A percentile compares a stretch with the other conserved stretches of the same genome.
phyloP scores from a whole-genome alignment of 2,329 filamentous ascomycete genomes.

The Fonsecaea erecta region DNA sequence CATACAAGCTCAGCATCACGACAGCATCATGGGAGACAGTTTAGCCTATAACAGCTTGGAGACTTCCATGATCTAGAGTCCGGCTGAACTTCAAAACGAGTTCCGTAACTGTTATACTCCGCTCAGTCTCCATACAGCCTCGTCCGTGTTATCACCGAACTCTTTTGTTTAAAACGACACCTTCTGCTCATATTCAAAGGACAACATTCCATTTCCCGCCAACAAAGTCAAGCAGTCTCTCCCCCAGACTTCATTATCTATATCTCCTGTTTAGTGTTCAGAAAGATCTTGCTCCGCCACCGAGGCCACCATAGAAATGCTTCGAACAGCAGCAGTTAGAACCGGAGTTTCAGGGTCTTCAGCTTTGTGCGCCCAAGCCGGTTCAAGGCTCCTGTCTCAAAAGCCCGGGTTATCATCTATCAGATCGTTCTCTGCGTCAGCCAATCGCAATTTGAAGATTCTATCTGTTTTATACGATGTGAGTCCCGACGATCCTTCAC shows the following conservation, averaged over 20 bases:
- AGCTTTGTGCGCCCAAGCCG: neutral
- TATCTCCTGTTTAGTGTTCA: neutral
- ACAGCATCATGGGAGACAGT: neutral
- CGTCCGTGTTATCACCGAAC: neutral
- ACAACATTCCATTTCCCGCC: neutral
- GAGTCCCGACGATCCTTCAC: conserved; percentile 45
- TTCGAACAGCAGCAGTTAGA: neutral
- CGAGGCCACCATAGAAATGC: neutral
- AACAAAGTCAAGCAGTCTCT: neutral
- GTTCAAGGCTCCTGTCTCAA: neutral
- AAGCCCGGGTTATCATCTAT: neutral
- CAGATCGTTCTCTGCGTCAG: conserved; percentile 50
- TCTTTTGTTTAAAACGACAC: neutral
- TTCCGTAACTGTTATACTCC: neutral
- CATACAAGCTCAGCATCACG: neutral
- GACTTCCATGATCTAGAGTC: neutral
- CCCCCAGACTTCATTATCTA: neutral
- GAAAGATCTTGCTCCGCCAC: neutral
- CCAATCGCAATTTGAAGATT: conserved; percentile 86
- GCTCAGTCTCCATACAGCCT: neutral
- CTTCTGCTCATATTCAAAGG: neutral
- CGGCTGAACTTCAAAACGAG: neutral
- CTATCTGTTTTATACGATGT: conserved; percentile 92
- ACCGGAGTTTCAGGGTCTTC: neutral
- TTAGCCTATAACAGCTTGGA: neutral